Base-by-base conservation (phyloP, 2,329 filamentous ascomycete species). In the Epichloe uncinata region DNA sequence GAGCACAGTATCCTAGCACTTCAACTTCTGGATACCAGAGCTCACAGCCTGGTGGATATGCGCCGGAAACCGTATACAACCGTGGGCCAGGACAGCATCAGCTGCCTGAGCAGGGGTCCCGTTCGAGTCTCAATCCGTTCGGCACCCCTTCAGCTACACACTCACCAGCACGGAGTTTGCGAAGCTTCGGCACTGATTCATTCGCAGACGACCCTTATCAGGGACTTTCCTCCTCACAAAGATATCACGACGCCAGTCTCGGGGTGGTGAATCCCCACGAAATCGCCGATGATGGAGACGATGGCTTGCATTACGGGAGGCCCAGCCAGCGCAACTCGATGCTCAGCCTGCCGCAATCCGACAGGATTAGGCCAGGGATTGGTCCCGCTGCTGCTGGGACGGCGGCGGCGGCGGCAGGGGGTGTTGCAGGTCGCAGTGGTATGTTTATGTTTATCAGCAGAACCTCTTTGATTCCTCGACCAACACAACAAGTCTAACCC, bases 201-300 rank as follows among this genome's bases (percentile, higher is more conserved):
- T 81, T 78, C 61, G 68, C 72, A 33, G 82, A 85, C 57, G 82
- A 83, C 45, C 83, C 83, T 0, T 88, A 87, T 61, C 76, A 78
- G 50, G 74, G 77, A 56, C 16, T 45, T n/a, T 18, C 45, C 12
- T 8, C 42, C 3, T 49, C 42, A 13, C 36, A 42, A 4, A 50
- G 65, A 38, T 68, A 61, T 66, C 73, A 66, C 33, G 73, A 74
- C 52, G 67, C 73, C 22, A 64, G 69, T 8, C 66, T 82, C 4
- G 77, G 77, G 38, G 69, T 78, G 2, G 76, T 93, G 52, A 82
- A 95, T 62, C 88, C 89, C 3, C 80, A 85, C 59, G 81, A 83
- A 13, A 90, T 95, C 55, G 78, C 78, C 20, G 90, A 95, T 63
- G 90, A 96, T 61, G 88, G 87, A 30, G 90, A 95, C 60, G 90